Evolutionary conservation across 495 filamentous ascomycete species (phyloP), one percentile per base, ranked within the genome.

Genomic region (Penicillium malachiteum): DNA sequence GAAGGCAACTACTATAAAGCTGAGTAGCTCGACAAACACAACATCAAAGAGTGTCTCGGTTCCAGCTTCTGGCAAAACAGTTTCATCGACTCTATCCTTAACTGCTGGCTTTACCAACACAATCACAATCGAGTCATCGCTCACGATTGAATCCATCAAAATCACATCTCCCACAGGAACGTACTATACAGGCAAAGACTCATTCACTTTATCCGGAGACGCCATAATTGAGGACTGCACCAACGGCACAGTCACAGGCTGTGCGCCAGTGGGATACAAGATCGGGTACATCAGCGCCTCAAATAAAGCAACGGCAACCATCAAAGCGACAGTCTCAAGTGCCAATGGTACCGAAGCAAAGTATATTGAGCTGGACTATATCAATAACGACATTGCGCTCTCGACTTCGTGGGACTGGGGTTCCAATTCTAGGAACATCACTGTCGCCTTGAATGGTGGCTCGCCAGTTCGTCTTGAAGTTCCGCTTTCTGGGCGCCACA

Each of bases 361-460:
- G 55, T 71, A 74, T 30, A 32, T 78, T 5, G 72, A 73, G 17
- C 52, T 81, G 11, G 73, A 78, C 56, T 81, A 76, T 41, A 77
- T 80, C 59, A 81, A 82, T 57, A 78, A 81, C 50, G 78, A 79
- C 6, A 60, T 82, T 45, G 73, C 80, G 0, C 71, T 80, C 16
- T 62, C 68, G 1, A 72, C 59, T 2, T 58, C 75, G 7, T 81
- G 73, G 74, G 64, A 50, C 0, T 71, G 60, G 46, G 78, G 76
- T 0, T 65, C 70, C 0, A 82, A 80, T 38, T 68, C 74, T 0
- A 60, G 77, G 1, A 81, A 81, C 49, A 67, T 81, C 32, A 79
- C 78, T 1, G 55, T 81, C 13, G 48, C 67, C 0, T 64, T 83
- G 0, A 82, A 82, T 37, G 71, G 63, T 7, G 62, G 57, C 3